Conservation (phyloP, 805 yeast species). For the Nakazawaea molendinolei region DNA sequence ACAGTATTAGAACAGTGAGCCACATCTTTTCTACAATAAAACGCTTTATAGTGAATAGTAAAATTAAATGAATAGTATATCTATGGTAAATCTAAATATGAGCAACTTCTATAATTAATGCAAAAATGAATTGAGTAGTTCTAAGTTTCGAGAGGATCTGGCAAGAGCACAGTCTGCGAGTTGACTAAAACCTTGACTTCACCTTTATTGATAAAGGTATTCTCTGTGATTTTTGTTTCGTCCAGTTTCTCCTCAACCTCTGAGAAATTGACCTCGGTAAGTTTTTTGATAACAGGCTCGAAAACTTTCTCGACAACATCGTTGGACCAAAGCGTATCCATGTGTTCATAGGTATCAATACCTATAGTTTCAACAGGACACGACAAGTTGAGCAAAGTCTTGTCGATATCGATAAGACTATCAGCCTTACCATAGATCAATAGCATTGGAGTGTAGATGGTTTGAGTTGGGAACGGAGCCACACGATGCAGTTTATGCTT, state of each 20-base stretch:
- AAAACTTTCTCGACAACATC: constrained; percentile 47
- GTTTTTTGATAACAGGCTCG: constrained; percentile 12
- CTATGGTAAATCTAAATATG: no score
- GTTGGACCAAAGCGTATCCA: constrained; percentile 86
- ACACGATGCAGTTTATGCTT: constrained; percentile 30
- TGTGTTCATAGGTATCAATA: constrained; percentile 72
- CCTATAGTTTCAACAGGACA: constrained; percentile 30
- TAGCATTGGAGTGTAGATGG: constrained; percentile 49
- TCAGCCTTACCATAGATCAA: constrained; percentile 79
- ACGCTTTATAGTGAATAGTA: no score
- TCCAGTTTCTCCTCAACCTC: background rate
- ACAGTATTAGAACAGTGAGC: no score
- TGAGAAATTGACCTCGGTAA: constrained; percentile 4
- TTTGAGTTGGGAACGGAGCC: constrained; percentile 47
- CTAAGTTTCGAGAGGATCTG: background rate
- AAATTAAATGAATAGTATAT: no score
- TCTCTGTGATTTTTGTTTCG: background rate
- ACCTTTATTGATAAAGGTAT: background rate
- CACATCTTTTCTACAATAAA: no score
- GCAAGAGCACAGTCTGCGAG: background rate
- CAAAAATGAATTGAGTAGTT: no score
- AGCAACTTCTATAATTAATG: no score
- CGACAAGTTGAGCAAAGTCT: constrained; percentile 52
- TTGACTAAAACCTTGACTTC: background rate
- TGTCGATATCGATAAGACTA: constrained; percentile 76